A percentile compares a stretch with the other conserved stretches of the same genome.
These are phyloP conservation scores for Arachis hypogaea DNA, from an alignment of 306 rosid species.

Conservation along the genomic window DNA sequence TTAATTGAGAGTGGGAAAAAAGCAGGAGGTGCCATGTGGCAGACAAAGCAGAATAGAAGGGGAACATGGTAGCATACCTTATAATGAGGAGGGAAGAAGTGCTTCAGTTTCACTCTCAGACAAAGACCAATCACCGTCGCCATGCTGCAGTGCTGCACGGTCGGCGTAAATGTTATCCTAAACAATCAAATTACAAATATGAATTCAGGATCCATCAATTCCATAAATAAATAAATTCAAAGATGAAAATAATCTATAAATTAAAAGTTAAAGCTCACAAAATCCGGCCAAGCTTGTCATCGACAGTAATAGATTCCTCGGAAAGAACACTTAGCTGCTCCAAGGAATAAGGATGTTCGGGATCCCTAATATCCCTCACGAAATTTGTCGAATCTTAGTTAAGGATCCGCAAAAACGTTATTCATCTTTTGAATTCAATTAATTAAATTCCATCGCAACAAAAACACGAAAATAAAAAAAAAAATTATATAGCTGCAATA, in stretches of 20 bases:
- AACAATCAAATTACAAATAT: conserved; percentile 4
- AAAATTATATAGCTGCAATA: background rate
- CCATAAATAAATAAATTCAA: background rate
- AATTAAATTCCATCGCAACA: background rate
- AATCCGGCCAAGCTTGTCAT: conserved; percentile 83
- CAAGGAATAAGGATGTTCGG: conserved; percentile 96
- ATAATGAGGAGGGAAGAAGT: conserved; percentile 85
- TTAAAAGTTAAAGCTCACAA: conserved; percentile 46
- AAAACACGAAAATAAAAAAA: background rate
- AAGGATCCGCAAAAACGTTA: conserved; percentile 50
- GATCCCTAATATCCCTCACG: conserved; percentile 99
- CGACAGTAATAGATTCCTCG: conserved; percentile 91
- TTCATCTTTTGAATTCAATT: background rate
- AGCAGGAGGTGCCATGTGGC: background rate
- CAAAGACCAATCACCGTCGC: conserved; percentile 95
- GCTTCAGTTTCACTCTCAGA: conserved; percentile 85
- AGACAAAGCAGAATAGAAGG: background rate
- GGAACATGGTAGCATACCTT: conserved; percentile 55
- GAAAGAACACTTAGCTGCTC: conserved; percentile 97
- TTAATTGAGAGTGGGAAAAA: background rate
- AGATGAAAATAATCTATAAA: background rate
- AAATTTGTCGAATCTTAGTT: conserved; percentile 70
- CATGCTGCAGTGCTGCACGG: conserved; percentile 97
- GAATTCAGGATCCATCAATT: conserved; percentile 5
- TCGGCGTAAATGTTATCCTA: conserved; percentile 97